A percentile compares a stretch with the other conserved stretches of the same genome.
phyloP scores from a whole-genome alignment of 2,329 filamentous ascomycete species.

The Colletotrichum ledebouriae region DNA sequence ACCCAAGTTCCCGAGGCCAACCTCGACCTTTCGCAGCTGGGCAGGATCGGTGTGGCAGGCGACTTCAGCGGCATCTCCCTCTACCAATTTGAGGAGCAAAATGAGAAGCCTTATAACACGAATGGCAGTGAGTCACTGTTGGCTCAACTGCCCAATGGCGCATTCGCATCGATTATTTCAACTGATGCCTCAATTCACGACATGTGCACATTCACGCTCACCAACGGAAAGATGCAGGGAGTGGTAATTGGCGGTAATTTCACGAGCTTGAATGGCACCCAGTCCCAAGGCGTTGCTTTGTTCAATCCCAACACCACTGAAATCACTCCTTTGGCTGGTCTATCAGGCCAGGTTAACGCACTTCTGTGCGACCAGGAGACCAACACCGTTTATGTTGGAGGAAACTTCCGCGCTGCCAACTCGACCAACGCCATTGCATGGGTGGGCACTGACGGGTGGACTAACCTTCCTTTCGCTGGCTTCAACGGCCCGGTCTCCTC shows the following conservation, averaged over 20 bases:
- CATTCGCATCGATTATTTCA: conserved; percentile 78
- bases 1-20: conserved; percentile 75
- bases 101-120: conserved; percentile 72
- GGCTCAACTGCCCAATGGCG: conserved; percentile 86
- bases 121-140: conserved; percentile 89
- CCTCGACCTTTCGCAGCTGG: conserved; percentile 83
- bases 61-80: conserved; percentile 93
- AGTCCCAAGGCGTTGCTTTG: conserved; percentile 83
- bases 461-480: conserved; percentile 87
- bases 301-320: conserved; percentile 80
- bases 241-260: conserved; percentile 95
- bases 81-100: conserved; percentile 87
- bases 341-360: conserved; percentile 85
- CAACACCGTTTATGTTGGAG: conserved; percentile 90
- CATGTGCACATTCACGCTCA: conserved; percentile 84
- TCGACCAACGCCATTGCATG: conserved; percentile 93
- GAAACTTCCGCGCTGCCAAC: conserved; percentile 82
- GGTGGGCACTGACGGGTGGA: conserved; percentile 77
- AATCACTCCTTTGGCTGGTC: conserved; percentile 81
- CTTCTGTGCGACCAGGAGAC: conserved; percentile 84
- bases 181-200: conserved; percentile 88
- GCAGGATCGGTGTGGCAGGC: conserved; percentile 86
- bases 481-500: conserved; percentile 94
- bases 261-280: conserved; percentile 83
- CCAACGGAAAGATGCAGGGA: conserved; percentile 76